A percentile compares a stretch with the other conserved stretches of the same genome.
These are phyloP conservation scores for Ajuga chamaepitys DNA, from an alignment of 257 asterid genomes.

Conservation along the genomic window DNA sequence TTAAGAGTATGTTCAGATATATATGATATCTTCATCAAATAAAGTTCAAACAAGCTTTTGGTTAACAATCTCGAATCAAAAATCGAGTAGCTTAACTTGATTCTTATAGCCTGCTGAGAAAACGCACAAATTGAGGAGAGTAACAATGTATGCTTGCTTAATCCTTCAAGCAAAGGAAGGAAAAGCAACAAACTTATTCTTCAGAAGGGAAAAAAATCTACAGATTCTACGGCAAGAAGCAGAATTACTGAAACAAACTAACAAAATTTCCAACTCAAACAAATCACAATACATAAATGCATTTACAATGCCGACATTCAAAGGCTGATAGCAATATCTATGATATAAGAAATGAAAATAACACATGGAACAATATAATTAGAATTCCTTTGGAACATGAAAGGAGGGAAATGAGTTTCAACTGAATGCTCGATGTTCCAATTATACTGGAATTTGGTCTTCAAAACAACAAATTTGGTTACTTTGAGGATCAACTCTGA, in stretches of 20 bases:
- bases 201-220: no score
- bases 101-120: no score
- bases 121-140: background rate
- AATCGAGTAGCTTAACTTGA: no score
- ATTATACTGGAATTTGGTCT: background rate
- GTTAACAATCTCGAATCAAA: no score
- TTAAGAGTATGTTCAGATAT: no score
- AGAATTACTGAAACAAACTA: background rate
- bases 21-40: no score
- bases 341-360: background rate
- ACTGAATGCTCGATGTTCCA: background rate
- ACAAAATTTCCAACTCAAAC: background rate
- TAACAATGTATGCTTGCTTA: background rate
- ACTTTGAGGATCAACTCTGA: background rate
- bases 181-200: no score
- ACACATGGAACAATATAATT: background rate
- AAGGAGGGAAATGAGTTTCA: background rate
- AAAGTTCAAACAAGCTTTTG: no score
- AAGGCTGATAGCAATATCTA: constrained; percentile 88
- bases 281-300: background rate
- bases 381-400: background rate
- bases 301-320: no score
- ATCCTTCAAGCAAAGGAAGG: background rate
- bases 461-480: background rate
- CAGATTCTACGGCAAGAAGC: no score